Conservation (phyloP, 768 basidiomycete genomes). For the Candolleomyces eurysporus region DNA sequence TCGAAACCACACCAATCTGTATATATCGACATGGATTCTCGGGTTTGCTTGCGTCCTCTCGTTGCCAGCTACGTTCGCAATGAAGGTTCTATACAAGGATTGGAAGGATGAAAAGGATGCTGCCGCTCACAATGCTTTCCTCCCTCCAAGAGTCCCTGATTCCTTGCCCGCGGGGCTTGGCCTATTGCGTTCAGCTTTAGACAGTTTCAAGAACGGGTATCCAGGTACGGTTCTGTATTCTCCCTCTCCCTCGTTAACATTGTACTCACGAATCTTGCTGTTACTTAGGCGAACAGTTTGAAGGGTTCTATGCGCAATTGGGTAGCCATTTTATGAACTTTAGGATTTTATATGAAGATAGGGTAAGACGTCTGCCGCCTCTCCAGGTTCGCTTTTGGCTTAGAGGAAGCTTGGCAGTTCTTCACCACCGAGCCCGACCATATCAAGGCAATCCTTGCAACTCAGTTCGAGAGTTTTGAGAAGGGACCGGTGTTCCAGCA, state of each 20-base stretch:
- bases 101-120: constrained; percentile 16
- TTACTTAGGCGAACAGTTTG: constrained; percentile 20
- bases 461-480: constrained; percentile 39
- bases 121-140: constrained; percentile 15
- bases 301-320: constrained; percentile 22
- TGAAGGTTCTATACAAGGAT: constrained; percentile 14
- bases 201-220: constrained; percentile 27
- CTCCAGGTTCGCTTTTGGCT: not conserved
- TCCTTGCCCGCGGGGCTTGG: constrained; percentile 17
- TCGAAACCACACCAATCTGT: not conserved
- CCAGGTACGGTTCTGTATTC: constrained; percentile 21
- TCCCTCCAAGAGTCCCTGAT: constrained; percentile 17
- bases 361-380: constrained; percentile 18
- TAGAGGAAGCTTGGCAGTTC: constrained; percentile 14
- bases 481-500: constrained; percentile 23
- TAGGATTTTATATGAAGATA: constrained; percentile 22
- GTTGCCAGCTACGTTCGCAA: constrained; percentile 16
- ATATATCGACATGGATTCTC: constrained; percentile 12
- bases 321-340: constrained; percentile 16
- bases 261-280: not conserved
- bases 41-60: constrained; percentile 14
- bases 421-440: constrained; percentile 2
- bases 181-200: constrained; percentile 10
- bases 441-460: constrained; percentile 38
- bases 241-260: too few relatives aligned